Percentiles rank a stretch among this genome's conserved stretches.
Evolutionary conservation across 2,329 filamentous ascomycete species (phyloP).

Genomic region (Annulohypoxylon truncatum): DNA sequence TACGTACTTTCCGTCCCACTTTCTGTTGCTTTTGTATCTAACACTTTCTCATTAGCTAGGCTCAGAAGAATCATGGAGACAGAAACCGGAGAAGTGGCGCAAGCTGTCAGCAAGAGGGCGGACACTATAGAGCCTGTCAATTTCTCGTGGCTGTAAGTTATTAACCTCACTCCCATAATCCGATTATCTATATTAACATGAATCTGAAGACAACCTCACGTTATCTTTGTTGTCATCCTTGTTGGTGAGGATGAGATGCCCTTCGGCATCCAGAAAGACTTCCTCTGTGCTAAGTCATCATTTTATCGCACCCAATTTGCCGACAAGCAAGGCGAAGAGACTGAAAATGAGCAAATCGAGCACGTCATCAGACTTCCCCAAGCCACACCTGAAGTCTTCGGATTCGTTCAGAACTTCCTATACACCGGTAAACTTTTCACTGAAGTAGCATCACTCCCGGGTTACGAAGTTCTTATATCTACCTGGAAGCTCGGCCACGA

Average conservation of each 20-base stretch:
- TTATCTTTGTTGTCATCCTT: constrained; percentile 65
- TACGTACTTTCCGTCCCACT: not conserved
- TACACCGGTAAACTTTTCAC: constrained; percentile 63
- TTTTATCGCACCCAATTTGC: constrained; percentile 62
- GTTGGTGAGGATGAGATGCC: constrained; percentile 64
- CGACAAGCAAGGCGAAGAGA: constrained; percentile 37
- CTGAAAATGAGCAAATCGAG: constrained; percentile 58
- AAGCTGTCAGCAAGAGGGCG: not conserved
- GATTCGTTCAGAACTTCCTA: constrained; percentile 65
- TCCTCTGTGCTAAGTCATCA: constrained; percentile 63
- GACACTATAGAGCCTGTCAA: not conserved
- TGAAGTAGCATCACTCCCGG: constrained; percentile 56
- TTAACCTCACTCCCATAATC: not conserved
- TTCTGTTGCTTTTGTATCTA: not conserved
- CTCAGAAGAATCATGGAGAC: constrained; percentile 21
- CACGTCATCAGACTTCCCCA: constrained; percentile 63
- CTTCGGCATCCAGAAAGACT: constrained; percentile 70
- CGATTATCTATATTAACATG: constrained; percentile 14
- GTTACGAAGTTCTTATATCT: constrained; percentile 65
- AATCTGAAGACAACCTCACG: constrained; percentile 62
- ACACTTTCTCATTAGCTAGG: constrained; percentile 2
- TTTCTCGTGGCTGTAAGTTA: constrained; percentile 38
- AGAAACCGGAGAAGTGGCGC: constrained; percentile 4
- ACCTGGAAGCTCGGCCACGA: constrained; percentile 68
- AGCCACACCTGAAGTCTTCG: constrained; percentile 62